Base-by-base conservation (phyloP, 1,284 basidiomycete genomes). In the Rhodotorula mucilaginosa region DNA sequence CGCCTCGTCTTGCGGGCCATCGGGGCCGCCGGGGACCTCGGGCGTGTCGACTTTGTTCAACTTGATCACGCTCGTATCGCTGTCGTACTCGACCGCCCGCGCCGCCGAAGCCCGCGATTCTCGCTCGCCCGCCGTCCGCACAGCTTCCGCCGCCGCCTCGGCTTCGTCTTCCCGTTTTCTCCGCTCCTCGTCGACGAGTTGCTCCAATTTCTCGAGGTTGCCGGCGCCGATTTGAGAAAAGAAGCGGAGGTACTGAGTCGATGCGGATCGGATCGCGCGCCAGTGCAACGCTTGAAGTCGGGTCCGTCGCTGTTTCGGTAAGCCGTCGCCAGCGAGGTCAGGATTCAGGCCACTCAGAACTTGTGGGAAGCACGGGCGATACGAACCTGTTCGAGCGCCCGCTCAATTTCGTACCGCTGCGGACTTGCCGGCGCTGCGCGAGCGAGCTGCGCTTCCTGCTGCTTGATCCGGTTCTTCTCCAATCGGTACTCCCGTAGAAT, bases 251-350 rank as follows among this genome's bases (percentile, higher is more conserved):
- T 77, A 68, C 16, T 19, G 26, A 3, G 65, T n/a, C 15, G 75
- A 65, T 1, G 70, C 72, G 0, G 70, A 19, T 4, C 77, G 68
- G 23, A 77, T 64, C 2, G 70, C 71, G 13, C 76, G 69, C 76
- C 77, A 79, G 8, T 73, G 64, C 4, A 78, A 60, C 1, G 78
- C 64, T 21, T 63, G 47, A 7, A 68, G n/a, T 6, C 52, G 54
- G 16, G 64, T 59, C 12, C 64, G 60, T 57, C 58, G 61, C 68
- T 67, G 61, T 26, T 26, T 6, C 31, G 54, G 12, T 1, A 15
- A 4, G 13, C 34, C 6, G 51, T 12, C 2, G 44, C 19, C 19
- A 8, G 49, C 12, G 23, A 21, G 1, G n/a, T 47, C 21, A 31
- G 29, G 2, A 1, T 13, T 7, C 7, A 23, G 16, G 2, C 3